Base-by-base conservation (phyloP, 345 rosid species). In the Rhodamnia rubescens region DNA sequence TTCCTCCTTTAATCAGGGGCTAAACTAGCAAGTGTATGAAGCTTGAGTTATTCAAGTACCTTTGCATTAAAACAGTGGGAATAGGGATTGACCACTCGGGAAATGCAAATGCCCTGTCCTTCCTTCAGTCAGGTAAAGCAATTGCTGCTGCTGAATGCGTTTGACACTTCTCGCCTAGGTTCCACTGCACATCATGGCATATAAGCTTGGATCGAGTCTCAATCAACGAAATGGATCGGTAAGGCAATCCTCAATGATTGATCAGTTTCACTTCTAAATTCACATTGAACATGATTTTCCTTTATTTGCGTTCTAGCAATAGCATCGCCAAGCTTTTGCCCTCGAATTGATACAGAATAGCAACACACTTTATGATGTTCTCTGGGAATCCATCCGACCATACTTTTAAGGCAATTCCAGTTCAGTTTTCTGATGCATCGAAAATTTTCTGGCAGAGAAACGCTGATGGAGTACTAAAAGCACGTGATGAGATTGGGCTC, bases 41-140 rank as follows among this genome's bases (percentile, higher is more conserved):
- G 5, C 36, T 58, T 5, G 8, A 58, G 36, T n/a, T 2, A n/a
- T 58, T 12, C 2, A 0, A 15, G 0, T 58, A 12, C 8, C 2
- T n/a, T n/a, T 58, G 36, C 32, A 58, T 57, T 58, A 13, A 0
- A 58, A n/a, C 18, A 0, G 8, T 2, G 15, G 64, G 64, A 57
- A 57, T 26, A 26, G 64, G 64, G 29, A 18, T 2, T 58, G 36
- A 58, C n/a, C 8, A 12, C 9, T 12, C 8, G 13, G 69, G 69
- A 58, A n/a, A 58, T n/a, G 32, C n/a, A n/a, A 58, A 36, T 58
- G 32, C 6, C 32, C 36, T 0, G 36, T 58, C 18, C 18, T 2
- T 58, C 8, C 0, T n/a, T n/a, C 18, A 1, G 18, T 6, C 14
- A 1, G 69, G 32, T 26, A 57, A 4, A 26, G 2, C 4, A 59